Base-by-base conservation (phyloP, 169 alveolate species). In the Plasmodium gallinaceum region DNA sequence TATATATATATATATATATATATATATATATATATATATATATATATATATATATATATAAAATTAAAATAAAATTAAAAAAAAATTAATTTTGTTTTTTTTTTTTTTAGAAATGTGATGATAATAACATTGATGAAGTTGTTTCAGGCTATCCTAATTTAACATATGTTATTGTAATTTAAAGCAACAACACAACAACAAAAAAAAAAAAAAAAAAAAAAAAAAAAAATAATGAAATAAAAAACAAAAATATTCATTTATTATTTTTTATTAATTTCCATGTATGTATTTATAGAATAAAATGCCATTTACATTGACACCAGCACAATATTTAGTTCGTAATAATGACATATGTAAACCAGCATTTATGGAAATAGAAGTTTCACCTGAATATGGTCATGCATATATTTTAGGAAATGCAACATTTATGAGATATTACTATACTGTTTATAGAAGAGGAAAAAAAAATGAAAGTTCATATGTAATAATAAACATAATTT, bases 281-380 rank as follows among this genome's bases (percentile, higher is more conserved):
- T 57, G 7, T 5, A 24, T 2, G 0, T 68, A 18, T 20, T 70
- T 89, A 58, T 88, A 76, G 68, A 78, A 92, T 39, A 92, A 88
- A 42, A 73, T 94, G 46, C 88, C 78, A n/a, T 90, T 95, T 51
- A 86, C 89, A 6, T 52, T 95, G 43, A 64, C 83, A 18, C 96
- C 96, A 5, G 64, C 80, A 24, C 94, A 94, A 58, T 94, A 94
- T 48, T 37, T 92, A 6, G 88, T 91, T 58, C 68, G 90, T n/a
- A 80, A 88, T 39, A 74, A 45, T 58, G 78, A 78, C 32, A 54
- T 71, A 51, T 96, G 97, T 91, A 94, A 94, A 74, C 97, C 98
- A 8, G 98, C 97, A 10, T 94, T 91, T 74, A 96, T 96, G 98
- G 96, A 94, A 70, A 96, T 96, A 18, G 97, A 96, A 83, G 97